Evolutionary conservation across 257 asterid genomes (phyloP).

Genomic region (Primulina tabacum): DNA sequence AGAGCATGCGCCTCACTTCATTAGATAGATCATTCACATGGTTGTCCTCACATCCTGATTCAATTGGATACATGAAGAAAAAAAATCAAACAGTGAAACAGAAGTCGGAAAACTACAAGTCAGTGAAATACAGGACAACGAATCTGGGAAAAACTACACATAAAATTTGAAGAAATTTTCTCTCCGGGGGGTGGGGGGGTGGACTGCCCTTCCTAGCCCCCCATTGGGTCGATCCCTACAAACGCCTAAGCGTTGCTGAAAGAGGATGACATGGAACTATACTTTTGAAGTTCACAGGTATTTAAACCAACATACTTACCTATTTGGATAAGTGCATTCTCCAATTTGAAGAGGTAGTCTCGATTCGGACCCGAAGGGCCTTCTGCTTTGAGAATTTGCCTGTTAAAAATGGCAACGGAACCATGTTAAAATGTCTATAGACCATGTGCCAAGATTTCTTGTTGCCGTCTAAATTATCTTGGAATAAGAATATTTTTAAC

Average conservation of each 20-base stretch:
- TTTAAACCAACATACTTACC: conserved; percentile 34
- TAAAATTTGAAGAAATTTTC: too few species aligned
- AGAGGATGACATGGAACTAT: too few species aligned
- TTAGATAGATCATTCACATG: conserved; percentile 70
- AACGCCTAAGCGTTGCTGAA: too few species aligned
- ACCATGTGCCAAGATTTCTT: neutral
- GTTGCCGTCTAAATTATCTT: neutral
- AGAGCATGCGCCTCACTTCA: conserved; percentile 68
- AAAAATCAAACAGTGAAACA: neutral
- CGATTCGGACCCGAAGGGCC: conserved; percentile 98
- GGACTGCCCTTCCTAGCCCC: too few species aligned
- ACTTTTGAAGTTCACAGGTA: neutral
- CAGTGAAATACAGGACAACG: neutral
- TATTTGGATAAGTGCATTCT: conserved; percentile 62
- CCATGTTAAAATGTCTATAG: neutral
- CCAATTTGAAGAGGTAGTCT: conserved; percentile 93
- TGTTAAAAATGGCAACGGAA: conserved; percentile 24
- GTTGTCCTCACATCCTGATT: conserved; percentile 70
- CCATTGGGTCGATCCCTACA: too few species aligned
- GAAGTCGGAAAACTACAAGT: neutral
- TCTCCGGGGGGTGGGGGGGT: too few species aligned
- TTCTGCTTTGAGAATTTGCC: conserved; percentile 79
- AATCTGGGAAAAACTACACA: too few species aligned
- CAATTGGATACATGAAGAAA: too few species aligned
- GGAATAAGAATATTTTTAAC: neutral